These are phyloP conservation scores for Neospora caninum DNA, from an alignment of 169 alveolate genomes.

Conservation along the genomic window DNA sequence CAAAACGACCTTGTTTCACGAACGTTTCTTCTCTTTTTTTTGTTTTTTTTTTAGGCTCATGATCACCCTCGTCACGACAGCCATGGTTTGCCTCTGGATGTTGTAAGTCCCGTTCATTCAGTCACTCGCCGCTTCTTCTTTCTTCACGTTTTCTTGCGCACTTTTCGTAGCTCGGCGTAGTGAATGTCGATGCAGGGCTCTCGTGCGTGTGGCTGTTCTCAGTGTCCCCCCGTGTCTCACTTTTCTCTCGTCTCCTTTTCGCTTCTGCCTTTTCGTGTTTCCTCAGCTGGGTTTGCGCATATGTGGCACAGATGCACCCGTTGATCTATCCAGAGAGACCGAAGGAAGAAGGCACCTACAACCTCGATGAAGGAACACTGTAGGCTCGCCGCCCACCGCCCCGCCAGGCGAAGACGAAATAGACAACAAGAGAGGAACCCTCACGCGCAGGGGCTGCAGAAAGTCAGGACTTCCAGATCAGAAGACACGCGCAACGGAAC, in stretches of 20 bases:
- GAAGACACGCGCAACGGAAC: too few relatives aligned
- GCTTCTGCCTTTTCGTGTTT: background rate
- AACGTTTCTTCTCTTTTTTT: background rate
- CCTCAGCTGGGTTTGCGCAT: conserved; percentile 29
- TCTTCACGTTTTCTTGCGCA: too few relatives aligned
- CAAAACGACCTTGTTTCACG: background rate
- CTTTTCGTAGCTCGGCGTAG: too few relatives aligned
- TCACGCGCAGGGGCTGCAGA: too few relatives aligned
- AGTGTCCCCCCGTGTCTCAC: background rate
- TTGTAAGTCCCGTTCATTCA: too few relatives aligned
- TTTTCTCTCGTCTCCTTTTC: background rate
- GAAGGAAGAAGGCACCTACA: conserved; percentile 23
- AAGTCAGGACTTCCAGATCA: too few relatives aligned
- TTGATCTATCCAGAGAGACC: conserved; percentile 20
- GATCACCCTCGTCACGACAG: conserved; percentile 30
- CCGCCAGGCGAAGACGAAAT: too few relatives aligned
- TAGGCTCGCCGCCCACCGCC: background rate
- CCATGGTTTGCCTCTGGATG: conserved; percentile 34
- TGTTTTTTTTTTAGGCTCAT: background rate
- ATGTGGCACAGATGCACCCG: conserved; percentile 9
- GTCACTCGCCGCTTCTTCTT: too few relatives aligned
- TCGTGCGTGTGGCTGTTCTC: too few relatives aligned
- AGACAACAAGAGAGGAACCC: too few relatives aligned
- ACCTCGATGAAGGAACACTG: background rate
- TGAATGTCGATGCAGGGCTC: too few relatives aligned